Evolutionary conservation across 2,329 filamentous ascomycete genomes (phyloP).

Genomic region (Aspergillus quadricinctus): DNA sequence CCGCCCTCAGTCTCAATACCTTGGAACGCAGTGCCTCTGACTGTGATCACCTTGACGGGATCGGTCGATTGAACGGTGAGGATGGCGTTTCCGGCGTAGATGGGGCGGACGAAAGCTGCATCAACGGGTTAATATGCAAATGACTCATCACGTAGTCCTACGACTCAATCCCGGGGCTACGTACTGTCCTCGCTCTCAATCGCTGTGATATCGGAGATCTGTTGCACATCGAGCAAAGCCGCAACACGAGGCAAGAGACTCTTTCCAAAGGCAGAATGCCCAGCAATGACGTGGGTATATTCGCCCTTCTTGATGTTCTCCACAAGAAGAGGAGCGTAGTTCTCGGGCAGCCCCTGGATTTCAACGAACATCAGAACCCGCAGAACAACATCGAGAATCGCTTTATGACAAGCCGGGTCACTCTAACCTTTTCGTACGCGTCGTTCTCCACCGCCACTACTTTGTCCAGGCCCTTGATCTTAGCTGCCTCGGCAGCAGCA

Average conservation of each 20-base stretch:
- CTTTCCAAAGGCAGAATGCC: constrained; percentile 96
- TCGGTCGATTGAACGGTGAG: constrained; percentile 91
- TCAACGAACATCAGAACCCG: constrained; percentile 5
- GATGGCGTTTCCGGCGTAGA: constrained; percentile 97
- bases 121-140: constrained; percentile 14
- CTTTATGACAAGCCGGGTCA: not conserved
- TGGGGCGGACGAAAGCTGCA: constrained; percentile 80
- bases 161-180: constrained; percentile 19
- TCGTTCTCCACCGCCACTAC: constrained; percentile 82
- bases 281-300: constrained; percentile 86
- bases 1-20: constrained; percentile 67
- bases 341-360: constrained; percentile 80
- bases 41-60: constrained; percentile 79
- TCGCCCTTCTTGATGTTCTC: constrained; percentile 96
- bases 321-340: constrained; percentile 84
- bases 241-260: constrained; percentile 87
- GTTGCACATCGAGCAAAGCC: constrained; percentile 85
- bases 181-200: constrained; percentile 82
- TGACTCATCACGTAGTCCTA: constrained; percentile 15
- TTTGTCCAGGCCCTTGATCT: constrained; percentile 87
- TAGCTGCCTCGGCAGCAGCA: constrained; percentile 76
- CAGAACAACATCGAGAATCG: not conserved
- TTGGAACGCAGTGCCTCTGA: constrained; percentile 88
- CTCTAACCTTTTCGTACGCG: constrained; percentile 79
- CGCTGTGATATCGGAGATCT: constrained; percentile 84